Conservation (phyloP, 2,329 filamentous ascomycete genomes). For the Emericellopsis atlantica region DNA sequence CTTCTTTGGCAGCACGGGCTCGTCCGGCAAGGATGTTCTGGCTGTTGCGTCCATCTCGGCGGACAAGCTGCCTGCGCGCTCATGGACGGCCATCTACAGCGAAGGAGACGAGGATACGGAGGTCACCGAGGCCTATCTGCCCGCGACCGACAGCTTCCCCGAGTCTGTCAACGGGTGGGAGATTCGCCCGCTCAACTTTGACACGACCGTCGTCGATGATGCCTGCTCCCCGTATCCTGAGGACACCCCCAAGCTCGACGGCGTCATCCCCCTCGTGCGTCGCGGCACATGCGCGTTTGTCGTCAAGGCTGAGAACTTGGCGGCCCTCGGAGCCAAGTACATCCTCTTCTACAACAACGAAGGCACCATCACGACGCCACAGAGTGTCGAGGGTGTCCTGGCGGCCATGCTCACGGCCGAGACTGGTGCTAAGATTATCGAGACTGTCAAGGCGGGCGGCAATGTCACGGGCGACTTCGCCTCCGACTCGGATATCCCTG, state of each 20-base stretch:
- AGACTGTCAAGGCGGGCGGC: conserved; percentile 10
- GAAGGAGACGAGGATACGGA: conserved; percentile 10
- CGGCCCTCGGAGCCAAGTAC: conserved; percentile 12
- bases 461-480: conserved; percentile 17
- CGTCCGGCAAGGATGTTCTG: conserved; percentile 26
- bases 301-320: conserved; percentile 12
- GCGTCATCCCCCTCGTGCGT: conserved; percentile 15
- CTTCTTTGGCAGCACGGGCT: conserved; percentile 23
- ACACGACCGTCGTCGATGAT: conserved; percentile 11
- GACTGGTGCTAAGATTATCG: conserved; percentile 12
- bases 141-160: conserved; percentile 19
- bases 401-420: conserved; percentile 12
- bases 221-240: conserved; percentile 13
- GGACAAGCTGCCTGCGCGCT: conserved; percentile 13
- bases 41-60: conserved; percentile 28
- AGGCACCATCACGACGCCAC: background rate
- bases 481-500: conserved; percentile 9
- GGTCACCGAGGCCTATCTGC: conserved; percentile 17
- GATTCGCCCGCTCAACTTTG: conserved; percentile 11
- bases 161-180: conserved; percentile 19
- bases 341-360: conserved; percentile 4
- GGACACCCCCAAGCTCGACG: conserved; percentile 8
- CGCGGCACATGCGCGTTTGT: conserved; percentile 14
- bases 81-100: conserved; percentile 16
- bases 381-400: conserved; percentile 5